These are phyloP conservation scores for Colletotrichum aenigma DNA, from an alignment of 2,329 filamentous ascomycete genomes.

Conservation along the genomic window DNA sequence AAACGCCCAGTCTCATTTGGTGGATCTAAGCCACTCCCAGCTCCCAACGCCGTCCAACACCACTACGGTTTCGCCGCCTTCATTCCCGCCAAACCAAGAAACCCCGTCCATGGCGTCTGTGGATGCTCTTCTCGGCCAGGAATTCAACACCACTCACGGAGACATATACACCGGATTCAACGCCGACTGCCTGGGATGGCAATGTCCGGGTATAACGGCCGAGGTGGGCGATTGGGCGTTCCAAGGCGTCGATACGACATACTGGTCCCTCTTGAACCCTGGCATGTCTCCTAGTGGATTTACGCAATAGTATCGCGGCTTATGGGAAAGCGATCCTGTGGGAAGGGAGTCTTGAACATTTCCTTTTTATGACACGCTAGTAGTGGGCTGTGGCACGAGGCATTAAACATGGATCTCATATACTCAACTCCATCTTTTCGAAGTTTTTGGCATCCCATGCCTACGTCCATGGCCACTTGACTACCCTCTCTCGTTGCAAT, in stretches of 20 bases:
- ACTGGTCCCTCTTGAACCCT: slow-evolving; percentile 37
- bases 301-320: not conserved
- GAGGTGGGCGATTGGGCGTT: slow-evolving; percentile 44
- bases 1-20: not conserved
- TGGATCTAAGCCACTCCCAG: slow-evolving; percentile 8
- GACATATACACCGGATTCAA: slow-evolving; percentile 17
- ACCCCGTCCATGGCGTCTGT: slow-evolving; percentile 1
- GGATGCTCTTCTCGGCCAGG: not conserved
- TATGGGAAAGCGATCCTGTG: not conserved
- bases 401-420: not conserved
- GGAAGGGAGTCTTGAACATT: not conserved
- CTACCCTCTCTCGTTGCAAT: not conserved
- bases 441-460: not conserved
- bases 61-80: slow-evolving; percentile 4
- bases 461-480: not conserved
- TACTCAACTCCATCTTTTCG: not conserved
- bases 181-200: slow-evolving; percentile 17
- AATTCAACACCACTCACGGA: slow-evolving; percentile 2
- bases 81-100: not conserved
- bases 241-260: slow-evolving; percentile 42
- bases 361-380: not conserved
- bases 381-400: not conserved
- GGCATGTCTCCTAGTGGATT: not conserved
- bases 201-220: slow-evolving; percentile 29
- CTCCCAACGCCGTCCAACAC: slow-evolving; percentile 10